Evolutionary conservation across 1,139 yeast genomes (phyloP).

Genomic region (Zygosaccharomyces sapae): DNA sequence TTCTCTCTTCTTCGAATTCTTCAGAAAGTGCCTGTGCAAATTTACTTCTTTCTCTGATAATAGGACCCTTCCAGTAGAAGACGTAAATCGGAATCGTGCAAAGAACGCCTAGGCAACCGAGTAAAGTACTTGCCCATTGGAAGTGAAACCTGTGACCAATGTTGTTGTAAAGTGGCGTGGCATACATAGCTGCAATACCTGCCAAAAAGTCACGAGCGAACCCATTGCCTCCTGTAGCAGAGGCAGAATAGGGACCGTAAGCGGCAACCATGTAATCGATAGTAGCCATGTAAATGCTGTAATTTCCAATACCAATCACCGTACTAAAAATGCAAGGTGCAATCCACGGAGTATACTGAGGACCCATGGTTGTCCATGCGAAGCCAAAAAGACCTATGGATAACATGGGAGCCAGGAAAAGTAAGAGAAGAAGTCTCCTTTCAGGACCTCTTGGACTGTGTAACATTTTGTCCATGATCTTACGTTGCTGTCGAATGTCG

Average conservation of each 20-base stretch:
- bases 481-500: slow-evolving; percentile 3
- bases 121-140: slow-evolving; percentile 10
- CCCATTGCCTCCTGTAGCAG: background rate
- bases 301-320: slow-evolving; percentile 8
- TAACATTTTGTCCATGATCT: slow-evolving; percentile 1
- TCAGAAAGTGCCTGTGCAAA: slow-evolving; percentile 9
- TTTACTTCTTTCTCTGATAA: slow-evolving; percentile 7
- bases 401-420: slow-evolving; percentile 8
- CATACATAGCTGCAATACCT: slow-evolving; percentile 11
- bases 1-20: slow-evolving; percentile 6
- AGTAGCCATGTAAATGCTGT: slow-evolving; percentile 10
- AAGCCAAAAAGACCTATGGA: slow-evolving; percentile 9
- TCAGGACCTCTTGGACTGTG: slow-evolving; percentile 9
- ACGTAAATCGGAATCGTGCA: slow-evolving; percentile 9
- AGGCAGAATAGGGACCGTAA: background rate
- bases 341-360: slow-evolving; percentile 9
- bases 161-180: background rate
- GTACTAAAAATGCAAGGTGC: slow-evolving; percentile 9
- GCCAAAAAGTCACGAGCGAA: background rate
- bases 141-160: slow-evolving; percentile 4
- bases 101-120: slow-evolving; percentile 8
- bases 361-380: slow-evolving; percentile 10
- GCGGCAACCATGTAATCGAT: background rate
- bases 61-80: slow-evolving; percentile 8
- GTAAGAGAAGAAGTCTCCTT: slow-evolving; percentile 5